These are phyloP conservation scores for Senna tora DNA, from an alignment of 306 rosid genomes.

Conservation along the genomic window DNA sequence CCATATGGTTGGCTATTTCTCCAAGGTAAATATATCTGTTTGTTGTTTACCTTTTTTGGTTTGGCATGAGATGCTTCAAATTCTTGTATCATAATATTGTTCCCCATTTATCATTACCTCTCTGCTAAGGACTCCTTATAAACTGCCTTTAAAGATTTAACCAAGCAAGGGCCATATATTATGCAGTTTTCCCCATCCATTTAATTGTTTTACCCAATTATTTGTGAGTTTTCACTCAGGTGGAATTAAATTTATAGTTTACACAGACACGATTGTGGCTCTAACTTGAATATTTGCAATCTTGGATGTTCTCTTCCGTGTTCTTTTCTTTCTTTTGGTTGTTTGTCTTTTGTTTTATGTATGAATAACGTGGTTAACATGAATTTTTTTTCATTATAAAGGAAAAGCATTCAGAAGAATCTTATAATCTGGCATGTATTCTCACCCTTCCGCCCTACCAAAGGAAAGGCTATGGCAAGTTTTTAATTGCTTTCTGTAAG, in stretches of 20 bases:
- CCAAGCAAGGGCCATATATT: neutral
- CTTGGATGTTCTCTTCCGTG: neutral
- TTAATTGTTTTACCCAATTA: neutral
- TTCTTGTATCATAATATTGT: neutral
- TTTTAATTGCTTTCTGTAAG: slow-evolving; percentile 76
- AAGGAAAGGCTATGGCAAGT: slow-evolving; percentile 78
- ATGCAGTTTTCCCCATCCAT: neutral
- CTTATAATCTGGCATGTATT: slow-evolving; percentile 70
- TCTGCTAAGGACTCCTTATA: neutral
- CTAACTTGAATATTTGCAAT: neutral
- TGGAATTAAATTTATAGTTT: neutral
- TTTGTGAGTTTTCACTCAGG: neutral
- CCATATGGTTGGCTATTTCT: slow-evolving; percentile 99
- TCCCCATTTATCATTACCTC: neutral
- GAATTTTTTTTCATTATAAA: slow-evolving; percentile 34
- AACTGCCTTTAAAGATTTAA: neutral
- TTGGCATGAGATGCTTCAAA: slow-evolving; percentile 8
- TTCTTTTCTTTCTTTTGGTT: neutral
- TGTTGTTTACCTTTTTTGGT: neutral
- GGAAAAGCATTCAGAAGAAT: slow-evolving; percentile 80
- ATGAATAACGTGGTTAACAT: neutral
- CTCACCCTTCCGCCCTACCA: slow-evolving; percentile 78
- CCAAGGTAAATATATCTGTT: slow-evolving; percentile 63
- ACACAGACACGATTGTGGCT: neutral
- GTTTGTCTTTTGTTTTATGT: neutral